A percentile compares a stretch with the other conserved stretches of the same genome.
Conservation (phyloP, 495 filamentous ascomycete species). For the Hyphodiscus hymeniophilus region DNA sequence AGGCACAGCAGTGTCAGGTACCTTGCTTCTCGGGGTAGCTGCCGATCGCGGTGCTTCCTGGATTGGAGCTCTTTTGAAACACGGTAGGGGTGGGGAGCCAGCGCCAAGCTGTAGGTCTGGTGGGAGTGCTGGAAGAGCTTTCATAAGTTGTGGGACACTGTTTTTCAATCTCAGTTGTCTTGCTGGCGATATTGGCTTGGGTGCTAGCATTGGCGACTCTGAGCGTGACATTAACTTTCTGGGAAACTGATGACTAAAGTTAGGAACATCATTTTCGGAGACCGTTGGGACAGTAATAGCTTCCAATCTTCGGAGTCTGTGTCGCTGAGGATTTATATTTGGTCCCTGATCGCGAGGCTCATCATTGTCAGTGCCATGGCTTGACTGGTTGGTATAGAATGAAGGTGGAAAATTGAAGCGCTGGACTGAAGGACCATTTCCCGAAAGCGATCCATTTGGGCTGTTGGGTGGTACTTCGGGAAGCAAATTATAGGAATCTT, state of each 20-base stretch:
- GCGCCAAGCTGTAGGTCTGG: background rate
- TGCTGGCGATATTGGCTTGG: conserved; percentile 37
- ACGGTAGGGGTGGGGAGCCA: background rate
- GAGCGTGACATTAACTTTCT: conserved; percentile 8
- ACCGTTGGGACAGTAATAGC: background rate
- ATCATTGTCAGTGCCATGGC: background rate
- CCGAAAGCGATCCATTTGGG: background rate
- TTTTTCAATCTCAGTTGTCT: conserved; percentile 38
- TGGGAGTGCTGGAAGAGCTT: conserved; percentile 37
- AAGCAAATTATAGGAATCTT: background rate
- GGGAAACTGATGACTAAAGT: conserved; percentile 8
- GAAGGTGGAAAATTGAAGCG: background rate
- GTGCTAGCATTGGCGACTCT: conserved; percentile 29
- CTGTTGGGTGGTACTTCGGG: background rate
- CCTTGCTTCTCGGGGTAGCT: background rate
- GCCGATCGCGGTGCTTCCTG: background rate
- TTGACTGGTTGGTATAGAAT: background rate
- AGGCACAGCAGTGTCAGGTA: background rate
- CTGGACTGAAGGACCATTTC: background rate
- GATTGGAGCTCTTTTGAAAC: background rate
- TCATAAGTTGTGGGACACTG: conserved; percentile 43
- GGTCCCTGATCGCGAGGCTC: background rate
- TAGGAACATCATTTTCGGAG: background rate
- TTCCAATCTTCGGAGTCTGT: background rate
- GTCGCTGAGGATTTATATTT: background rate